Evolutionary conservation across 1,284 basidiomycete genomes (phyloP).

Genomic region (Baeospora myosura): DNA sequence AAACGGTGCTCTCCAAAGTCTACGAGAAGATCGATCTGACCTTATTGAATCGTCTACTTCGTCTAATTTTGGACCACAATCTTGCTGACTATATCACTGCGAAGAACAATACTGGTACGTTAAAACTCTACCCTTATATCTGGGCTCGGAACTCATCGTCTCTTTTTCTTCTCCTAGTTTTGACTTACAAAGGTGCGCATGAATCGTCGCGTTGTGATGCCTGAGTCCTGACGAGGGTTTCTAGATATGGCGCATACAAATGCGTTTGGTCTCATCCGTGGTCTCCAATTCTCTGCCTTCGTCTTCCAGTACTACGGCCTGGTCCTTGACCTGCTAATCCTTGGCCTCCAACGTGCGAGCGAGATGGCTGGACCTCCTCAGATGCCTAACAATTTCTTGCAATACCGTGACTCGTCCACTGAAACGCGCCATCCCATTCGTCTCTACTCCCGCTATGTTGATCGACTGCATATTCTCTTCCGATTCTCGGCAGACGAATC

Average conservation of each 20-base stretch:
- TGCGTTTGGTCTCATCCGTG: conserved; percentile 88
- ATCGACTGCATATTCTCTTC: conserved; percentile 91
- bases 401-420: conserved; percentile 87
- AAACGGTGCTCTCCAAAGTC: conserved; percentile 91
- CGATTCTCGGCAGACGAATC: conserved; percentile 98
- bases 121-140: not conserved
- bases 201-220: conserved; percentile 17
- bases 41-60: conserved; percentile 84
- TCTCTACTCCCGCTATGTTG: conserved; percentile 92
- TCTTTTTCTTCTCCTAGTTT: conserved; percentile 31
- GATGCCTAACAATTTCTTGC: conserved; percentile 94
- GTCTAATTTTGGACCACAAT: conserved; percentile 94
- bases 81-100: conserved; percentile 96
- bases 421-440: conserved; percentile 93
- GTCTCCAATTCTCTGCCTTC: conserved; percentile 93
- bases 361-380: conserved; percentile 96
- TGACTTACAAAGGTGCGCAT: conserved; percentile 81
- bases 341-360: conserved; percentile 89
- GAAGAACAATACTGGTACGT: conserved; percentile 84
- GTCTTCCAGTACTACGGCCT: conserved; percentile 96
- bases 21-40: conserved; percentile 98
- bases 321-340: conserved; percentile 85
- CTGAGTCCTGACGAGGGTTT: conserved; percentile 7
- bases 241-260: conserved; percentile 87
- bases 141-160: not conserved